phyloP scores from a whole-genome alignment of 2,329 filamentous ascomycete genomes.

The Cytospora paraplurivora region DNA sequence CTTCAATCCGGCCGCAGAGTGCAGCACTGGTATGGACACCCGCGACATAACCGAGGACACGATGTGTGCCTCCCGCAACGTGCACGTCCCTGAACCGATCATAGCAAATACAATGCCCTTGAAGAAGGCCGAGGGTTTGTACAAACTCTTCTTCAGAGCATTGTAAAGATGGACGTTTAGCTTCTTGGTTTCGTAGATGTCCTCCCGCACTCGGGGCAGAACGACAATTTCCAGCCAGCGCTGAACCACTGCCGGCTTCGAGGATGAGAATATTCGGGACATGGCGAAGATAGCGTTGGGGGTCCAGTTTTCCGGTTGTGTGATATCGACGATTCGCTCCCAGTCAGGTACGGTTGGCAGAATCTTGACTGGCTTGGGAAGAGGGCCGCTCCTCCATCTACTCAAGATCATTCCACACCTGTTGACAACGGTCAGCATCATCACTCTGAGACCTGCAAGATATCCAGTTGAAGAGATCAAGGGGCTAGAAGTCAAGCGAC shows the following conservation, averaged over 20 bases:
- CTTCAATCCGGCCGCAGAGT: slow-evolving; percentile 89
- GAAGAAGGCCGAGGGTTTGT: slow-evolving; percentile 95
- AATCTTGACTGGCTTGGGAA: slow-evolving; percentile 98
- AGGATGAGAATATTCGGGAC: slow-evolving; percentile 88
- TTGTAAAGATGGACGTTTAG: slow-evolving; percentile 88
- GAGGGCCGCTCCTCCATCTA: slow-evolving; percentile 91
- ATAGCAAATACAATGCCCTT: slow-evolving; percentile 94
- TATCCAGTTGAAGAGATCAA: not conserved
- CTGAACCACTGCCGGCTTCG: slow-evolving; percentile 77
- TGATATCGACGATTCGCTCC: slow-evolving; percentile 84
- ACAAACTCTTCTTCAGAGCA: slow-evolving; percentile 85
- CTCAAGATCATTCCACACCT: slow-evolving; percentile 86
- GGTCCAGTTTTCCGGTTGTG: slow-evolving; percentile 55
- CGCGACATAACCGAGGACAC: slow-evolving; percentile 82
- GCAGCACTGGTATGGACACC: slow-evolving; percentile 85
- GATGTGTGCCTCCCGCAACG: slow-evolving; percentile 88
- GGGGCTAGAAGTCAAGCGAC: slow-evolving; percentile 31
- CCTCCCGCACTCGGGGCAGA: slow-evolving; percentile 86
- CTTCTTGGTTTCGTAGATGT: slow-evolving; percentile 93
- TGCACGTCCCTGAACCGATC: slow-evolving; percentile 82
- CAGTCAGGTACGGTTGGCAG: slow-evolving; percentile 89
- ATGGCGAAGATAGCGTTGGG: slow-evolving; percentile 81
- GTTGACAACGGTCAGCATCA: slow-evolving; percentile 15
- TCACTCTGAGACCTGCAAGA: slow-evolving; percentile 23
- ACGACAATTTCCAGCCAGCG: slow-evolving; percentile 85